Base-by-base conservation (phyloP, 1,284 basidiomycete genomes). In the Amylostereum chailletii region DNA sequence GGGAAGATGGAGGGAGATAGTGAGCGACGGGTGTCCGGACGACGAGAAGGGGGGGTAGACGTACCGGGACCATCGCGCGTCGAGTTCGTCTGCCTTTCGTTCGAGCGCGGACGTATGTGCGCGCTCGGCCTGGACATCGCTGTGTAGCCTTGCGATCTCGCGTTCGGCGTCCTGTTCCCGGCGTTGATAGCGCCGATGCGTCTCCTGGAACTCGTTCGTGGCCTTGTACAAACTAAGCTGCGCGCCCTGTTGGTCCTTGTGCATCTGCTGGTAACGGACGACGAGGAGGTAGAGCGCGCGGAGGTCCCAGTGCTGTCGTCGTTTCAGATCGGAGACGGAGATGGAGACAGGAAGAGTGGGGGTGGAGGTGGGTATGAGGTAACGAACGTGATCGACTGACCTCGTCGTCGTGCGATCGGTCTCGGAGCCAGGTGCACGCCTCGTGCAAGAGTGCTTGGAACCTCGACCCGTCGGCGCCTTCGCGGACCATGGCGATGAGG, bases 231-330 rank as follows among this genome's bases (percentile, higher is more conserved):
- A 40, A 30, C 26, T 45, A n/a, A 56, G 45, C 19, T 51, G 49
- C 2, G 52, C 56, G 10, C 46, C 42, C 37, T 56, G 55, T 34
- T 57, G 52, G 10, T 56, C 55, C 43, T 57, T 55, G 47, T 57
- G 48, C 55, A 56, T 55, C 45, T 55, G 42, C 19, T 56, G 55
- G 46, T 57, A 57, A 34, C 52, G 52, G 26, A 50, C 42, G 33
- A 57, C 47, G 26, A 57, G 52, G 32, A 56, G 45, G 50, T 57
- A 56, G 31, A 56, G 48, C 4, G 55, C 55, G 3, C 56, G 52
- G 30, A 57, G 50, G 40, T 57, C 56, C 56, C 56, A 57, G 31
- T 56, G 52, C 55, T 57, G 31, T 19, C 19, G 3, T n/a, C 37
- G 34, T 8, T 9, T 30, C 34, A 30, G 51, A 37, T 33, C n/a